A percentile compares a stretch with the other conserved stretches of the same genome.
phyloP scores from a whole-genome alignment of 2,329 filamentous ascomycete species.

The Teratosphaeria viscida region DNA sequence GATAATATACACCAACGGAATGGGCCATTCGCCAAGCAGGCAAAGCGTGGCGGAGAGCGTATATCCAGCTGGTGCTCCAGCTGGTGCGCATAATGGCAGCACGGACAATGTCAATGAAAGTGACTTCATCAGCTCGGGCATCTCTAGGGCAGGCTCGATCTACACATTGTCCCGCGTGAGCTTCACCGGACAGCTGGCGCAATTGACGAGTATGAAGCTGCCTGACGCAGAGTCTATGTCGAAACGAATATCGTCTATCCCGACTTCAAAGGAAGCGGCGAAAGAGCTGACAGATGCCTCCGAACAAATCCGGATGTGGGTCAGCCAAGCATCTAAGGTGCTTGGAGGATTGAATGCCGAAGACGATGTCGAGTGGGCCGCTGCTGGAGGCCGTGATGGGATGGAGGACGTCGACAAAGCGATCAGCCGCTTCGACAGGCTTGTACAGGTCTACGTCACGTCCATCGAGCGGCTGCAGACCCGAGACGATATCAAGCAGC shows the following conservation, averaged over 20 bases:
- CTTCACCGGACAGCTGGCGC: constrained; percentile 84
- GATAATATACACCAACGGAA: background rate
- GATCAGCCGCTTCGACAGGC: constrained; percentile 72
- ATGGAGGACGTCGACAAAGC: constrained; percentile 58
- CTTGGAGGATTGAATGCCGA: constrained; percentile 83
- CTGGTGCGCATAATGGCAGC: constrained; percentile 4
- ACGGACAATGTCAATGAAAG: constrained; percentile 38
- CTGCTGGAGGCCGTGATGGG: constrained; percentile 76
- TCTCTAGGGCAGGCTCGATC: constrained; percentile 68
- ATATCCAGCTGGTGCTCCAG: background rate
- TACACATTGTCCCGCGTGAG: constrained; percentile 88
- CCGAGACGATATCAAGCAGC: constrained; percentile 61
- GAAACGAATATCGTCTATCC: constrained; percentile 71
- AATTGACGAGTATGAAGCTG: constrained; percentile 80
- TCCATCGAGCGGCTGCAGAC: constrained; percentile 88
- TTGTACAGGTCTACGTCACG: constrained; percentile 84
- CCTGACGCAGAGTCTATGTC: constrained; percentile 78
- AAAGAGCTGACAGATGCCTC: constrained; percentile 76
- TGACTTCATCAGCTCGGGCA: constrained; percentile 56
- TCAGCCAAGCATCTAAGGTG: constrained; percentile 81
- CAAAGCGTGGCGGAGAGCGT: background rate
- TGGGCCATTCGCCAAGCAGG: background rate
- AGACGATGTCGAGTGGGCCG: constrained; percentile 93
- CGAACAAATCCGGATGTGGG: constrained; percentile 90
- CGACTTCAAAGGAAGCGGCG: constrained; percentile 73